Conservation (phyloP, 371 early-diverging fungal genomes). For the Mucor sp. region DNA sequence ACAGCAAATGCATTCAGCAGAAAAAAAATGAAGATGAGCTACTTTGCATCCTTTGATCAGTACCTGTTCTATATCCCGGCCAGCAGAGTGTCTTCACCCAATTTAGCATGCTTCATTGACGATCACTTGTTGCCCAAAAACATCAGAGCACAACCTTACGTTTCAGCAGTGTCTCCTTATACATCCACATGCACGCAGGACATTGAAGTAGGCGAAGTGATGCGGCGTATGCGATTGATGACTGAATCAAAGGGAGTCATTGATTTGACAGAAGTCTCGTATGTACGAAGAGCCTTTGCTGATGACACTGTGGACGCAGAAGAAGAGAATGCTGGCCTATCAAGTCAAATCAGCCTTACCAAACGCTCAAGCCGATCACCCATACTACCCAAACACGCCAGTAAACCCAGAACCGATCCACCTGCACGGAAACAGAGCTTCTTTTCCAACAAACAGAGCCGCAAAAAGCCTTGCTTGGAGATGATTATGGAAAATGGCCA, state of each 20-base stretch:
- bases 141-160: constrained; percentile 1
- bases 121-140: constrained; percentile 4
- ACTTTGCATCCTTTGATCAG: constrained; percentile 59
- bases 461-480: constrained; percentile 31
- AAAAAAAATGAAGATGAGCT: constrained; percentile 28
- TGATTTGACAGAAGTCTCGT: constrained; percentile 53
- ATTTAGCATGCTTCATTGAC: constrained; percentile 10
- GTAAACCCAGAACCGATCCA: not conserved
- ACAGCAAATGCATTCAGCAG: not conserved
- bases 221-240: constrained; percentile 51
- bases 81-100: constrained; percentile 26
- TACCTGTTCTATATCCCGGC: constrained; percentile 45
- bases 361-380: not conserved
- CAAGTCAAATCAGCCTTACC: not conserved
- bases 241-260: constrained; percentile 50
- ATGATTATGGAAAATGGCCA: constrained; percentile 47
- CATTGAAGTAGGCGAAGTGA: constrained; percentile 24
- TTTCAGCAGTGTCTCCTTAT: constrained; percentile 21
- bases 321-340: not conserved
- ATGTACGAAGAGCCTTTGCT: constrained; percentile 31
- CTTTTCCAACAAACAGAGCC: constrained; percentile 13
- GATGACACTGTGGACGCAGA: not conserved
- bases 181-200: not conserved
- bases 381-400: not conserved
- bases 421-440: not conserved